Percentiles rank a stretch among this genome's conserved stretches.
phyloP scores from a whole-genome alignment of 176 grass and related monocot species.

The Panicum miliaceum region DNA sequence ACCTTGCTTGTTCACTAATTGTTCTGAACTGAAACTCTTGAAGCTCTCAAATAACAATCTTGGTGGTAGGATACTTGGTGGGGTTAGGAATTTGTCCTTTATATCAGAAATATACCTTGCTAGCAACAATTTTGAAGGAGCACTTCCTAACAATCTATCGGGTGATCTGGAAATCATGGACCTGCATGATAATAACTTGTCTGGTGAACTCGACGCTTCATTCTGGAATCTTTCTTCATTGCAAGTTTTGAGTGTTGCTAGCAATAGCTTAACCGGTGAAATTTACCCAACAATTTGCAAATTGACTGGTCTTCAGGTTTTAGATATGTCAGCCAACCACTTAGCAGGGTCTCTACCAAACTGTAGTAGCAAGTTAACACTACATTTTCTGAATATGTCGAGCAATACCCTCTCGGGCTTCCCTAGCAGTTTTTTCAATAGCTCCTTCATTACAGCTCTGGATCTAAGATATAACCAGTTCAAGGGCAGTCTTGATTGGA shows the following conservation, averaged over 20 bases:
- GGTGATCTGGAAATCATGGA: neutral
- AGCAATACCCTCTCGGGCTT: neutral
- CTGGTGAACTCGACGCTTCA: neutral
- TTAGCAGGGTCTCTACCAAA: constrained; percentile 29
- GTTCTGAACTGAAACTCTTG: neutral
- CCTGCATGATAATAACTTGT: constrained; percentile 6
- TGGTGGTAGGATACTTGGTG: neutral
- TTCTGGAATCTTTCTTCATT: neutral
- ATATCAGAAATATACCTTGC: neutral
- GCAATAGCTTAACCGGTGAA: constrained; percentile 9
- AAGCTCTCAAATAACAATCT: neutral
- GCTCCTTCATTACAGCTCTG: neutral
- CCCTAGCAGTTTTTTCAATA: neutral
- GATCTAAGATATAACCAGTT: neutral
- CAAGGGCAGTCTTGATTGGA: neutral
- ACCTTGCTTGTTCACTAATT: constrained; percentile 1
- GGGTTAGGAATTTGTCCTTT: neutral
- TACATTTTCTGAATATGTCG: neutral
- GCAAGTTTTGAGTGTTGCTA: neutral
- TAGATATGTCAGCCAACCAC: constrained; percentile 36
- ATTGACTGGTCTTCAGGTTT: accelerated
- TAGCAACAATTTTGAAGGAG: neutral
- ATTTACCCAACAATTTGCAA: constrained; percentile 21
- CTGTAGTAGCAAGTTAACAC: neutral
- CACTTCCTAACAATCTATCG: neutral